A percentile compares a stretch with the other conserved stretches of the same genome.
Evolutionary conservation across 1,284 basidiomycete genomes (phyloP).

Genomic region (Microbotryum scabiosae): DNA sequence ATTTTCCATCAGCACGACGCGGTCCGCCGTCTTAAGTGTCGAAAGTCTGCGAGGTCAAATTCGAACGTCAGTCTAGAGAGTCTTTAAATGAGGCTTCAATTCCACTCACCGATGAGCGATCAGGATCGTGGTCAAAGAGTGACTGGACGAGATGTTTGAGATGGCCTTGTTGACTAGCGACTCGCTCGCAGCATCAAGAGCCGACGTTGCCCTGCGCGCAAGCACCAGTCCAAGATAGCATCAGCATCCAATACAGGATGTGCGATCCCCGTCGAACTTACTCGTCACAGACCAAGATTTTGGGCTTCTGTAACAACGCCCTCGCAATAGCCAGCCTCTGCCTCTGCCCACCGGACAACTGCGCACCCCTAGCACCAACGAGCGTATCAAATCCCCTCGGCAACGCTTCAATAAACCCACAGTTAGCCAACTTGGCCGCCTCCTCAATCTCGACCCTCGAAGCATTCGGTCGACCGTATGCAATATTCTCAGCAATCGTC

Average conservation of each 20-base stretch:
- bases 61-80: constrained; percentile 36
- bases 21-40: constrained; percentile 40
- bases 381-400: constrained; percentile 73
- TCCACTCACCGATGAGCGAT: constrained; percentile 61
- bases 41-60: constrained; percentile 47
- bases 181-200: constrained; percentile 82
- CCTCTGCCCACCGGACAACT: constrained; percentile 40
- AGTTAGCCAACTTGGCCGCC: constrained; percentile 83
- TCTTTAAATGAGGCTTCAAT: not conserved
- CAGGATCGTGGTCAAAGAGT: constrained; percentile 75
- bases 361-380: constrained; percentile 37
- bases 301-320: constrained; percentile 45
- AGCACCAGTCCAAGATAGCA: not conserved
- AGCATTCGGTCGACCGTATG: constrained; percentile 67
- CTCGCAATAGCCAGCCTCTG: constrained; percentile 48
- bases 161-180: constrained; percentile 77
- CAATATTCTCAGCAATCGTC: constrained; percentile 45
- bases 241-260: not conserved
- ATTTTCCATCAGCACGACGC: constrained; percentile 53
- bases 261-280: constrained; percentile 19
- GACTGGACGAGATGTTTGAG: constrained; percentile 66
- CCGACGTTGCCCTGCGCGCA: constrained; percentile 49
- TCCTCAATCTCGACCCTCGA: constrained; percentile 75
- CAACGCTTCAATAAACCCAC: constrained; percentile 79
- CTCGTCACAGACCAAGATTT: constrained; percentile 47